Evolutionary conservation across 352 stramenopile species (phyloP).

Genomic region (Aphanomyces invadans): DNA sequence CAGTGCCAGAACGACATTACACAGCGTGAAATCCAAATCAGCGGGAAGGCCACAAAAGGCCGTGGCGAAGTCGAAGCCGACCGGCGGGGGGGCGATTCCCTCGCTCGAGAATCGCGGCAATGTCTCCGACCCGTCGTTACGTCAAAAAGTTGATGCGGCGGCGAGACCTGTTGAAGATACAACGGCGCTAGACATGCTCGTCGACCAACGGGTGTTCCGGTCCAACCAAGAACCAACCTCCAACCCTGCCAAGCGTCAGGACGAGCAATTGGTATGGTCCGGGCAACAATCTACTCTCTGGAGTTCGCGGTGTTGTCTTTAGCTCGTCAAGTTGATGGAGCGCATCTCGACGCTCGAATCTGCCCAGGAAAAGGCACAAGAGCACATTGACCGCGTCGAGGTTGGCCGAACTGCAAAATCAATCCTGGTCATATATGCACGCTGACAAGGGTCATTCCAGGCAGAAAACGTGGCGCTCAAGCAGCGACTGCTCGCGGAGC

Average conservation of each 20-base stretch:
- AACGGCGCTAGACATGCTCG: constrained; percentile 17
- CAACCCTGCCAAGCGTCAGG: neutral
- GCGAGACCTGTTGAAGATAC: neutral
- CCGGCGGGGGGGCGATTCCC: too few relatives aligned
- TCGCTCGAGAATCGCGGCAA: too few relatives aligned
- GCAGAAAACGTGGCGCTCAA: constrained; percentile 14
- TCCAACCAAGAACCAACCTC: constrained; percentile 20
- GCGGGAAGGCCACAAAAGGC: too few relatives aligned
- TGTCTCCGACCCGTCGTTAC: too few relatives aligned
- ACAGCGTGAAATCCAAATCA: too few relatives aligned
- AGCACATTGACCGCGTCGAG: constrained; percentile 24
- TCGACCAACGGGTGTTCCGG: neutral
- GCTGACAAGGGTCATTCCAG: too few relatives aligned
- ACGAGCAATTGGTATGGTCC: constrained; percentile 13
- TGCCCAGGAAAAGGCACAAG: constrained; percentile 15
- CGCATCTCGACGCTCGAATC: constrained; percentile 9
- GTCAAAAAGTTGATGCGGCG: too few relatives aligned
- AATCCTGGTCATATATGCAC: too few relatives aligned
- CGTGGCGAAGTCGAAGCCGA: too few relatives aligned
- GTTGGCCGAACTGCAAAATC: neutral
- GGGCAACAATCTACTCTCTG: neutral
- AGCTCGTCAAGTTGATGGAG: constrained; percentile 15
- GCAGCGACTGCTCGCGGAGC: neutral
- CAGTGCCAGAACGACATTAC: too few relatives aligned
- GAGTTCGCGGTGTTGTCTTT: neutral